Base-by-base conservation (phyloP, 768 basidiomycete species). In the Mycena rosella region DNA sequence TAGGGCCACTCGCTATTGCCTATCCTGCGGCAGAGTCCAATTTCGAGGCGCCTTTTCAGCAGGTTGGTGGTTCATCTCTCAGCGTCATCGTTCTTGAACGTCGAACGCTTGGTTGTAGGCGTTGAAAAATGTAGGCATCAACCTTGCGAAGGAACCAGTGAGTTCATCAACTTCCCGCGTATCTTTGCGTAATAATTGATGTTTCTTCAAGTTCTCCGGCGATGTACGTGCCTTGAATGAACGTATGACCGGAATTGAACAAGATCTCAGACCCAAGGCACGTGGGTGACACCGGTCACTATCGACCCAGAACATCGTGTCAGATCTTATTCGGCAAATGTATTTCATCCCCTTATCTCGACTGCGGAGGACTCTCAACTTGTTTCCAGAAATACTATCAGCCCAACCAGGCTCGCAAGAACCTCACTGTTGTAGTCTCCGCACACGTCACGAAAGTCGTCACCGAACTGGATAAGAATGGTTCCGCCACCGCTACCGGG, bases 391-490 rank as follows among this genome's bases (percentile, higher is more conserved):
- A 55, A 49, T 79, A 68, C 52, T 75, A 75, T 60, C 48, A 65
- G 22, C 75, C 76, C 8, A 74, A 74, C 29, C 56, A 72, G 8
- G 59, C 66, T 14, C 72, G 79, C 13, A 45, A 61, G 4, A 81
- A 81, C 60, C 71, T 81, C 1, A 67, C 58, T 3, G 78, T 80
- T 5, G 70, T 81, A 2, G 70, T 74, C 14, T 66, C 53, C 1
- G 77, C 64, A 13, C 49, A 66, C 20, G 86, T 38, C 75, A 82
- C 48, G 65, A 68, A 24, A 72, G 70, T 8, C 60, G 27, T 73
- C n/a, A 69, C 69, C 45, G 55, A 63, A 40, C 20, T 14, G 9
- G 62, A 70, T 17, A 42, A 36, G 22, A 32, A 54, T 15, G 54
- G 48, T 15, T 20, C 27, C 80, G 40, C 75, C 84, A 30, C 67